Evolutionary conservation across 2,329 filamentous ascomycete genomes (phyloP), one percentile per base, ranked within the genome.

Genomic region (Dryadomyces sulphureus): DNA sequence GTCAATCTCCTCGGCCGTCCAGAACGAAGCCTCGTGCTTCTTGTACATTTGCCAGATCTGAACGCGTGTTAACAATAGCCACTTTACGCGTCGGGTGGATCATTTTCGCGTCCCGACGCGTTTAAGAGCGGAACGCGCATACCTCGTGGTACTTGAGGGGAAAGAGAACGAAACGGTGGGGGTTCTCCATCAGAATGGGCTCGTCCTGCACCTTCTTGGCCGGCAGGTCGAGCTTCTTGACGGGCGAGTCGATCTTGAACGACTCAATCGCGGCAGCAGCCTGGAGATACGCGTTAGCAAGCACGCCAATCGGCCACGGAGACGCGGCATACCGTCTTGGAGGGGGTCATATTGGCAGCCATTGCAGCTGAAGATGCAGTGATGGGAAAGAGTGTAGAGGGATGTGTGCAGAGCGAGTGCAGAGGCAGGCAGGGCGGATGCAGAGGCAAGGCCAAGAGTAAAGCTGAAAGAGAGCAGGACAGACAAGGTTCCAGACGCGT

Each of bases 21-120:
- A 98, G 81, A 98, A 98, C 38, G 92, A 96, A 45, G 92, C 92
- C 67, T 98, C 90, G 55, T 89, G 89, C 73, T 96, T 96, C 80
- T 98, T 98, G 79, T 98, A 98, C 90, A 96, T 96, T 68, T 96
- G 90, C 92, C 92, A 98, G 66, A 95, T 93, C 89, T 95, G 57
- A 51, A 19, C 4, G 20, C 44, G 52, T 50, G n/a, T n/a, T n/a
- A n/a, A n/a, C 47, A 51, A 41, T 14, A 47, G 73, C 66, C 14
- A 19, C 16, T 14, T 35, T 35, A n/a, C 17, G 57, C 48, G 50
- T 51, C 51, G 57, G 55, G n/a, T 8, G 30, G 53, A 49, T 38
- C 81, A 73, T 83, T 73, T 73, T 86, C 81, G 80, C 83, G 83
- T 81, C 55, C 60, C 67, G 56, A 58, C 56, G 54, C 57, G 58